Conservation (phyloP, 2,329 filamentous ascomycete genomes). For the Trichoderma guizhouense region DNA sequence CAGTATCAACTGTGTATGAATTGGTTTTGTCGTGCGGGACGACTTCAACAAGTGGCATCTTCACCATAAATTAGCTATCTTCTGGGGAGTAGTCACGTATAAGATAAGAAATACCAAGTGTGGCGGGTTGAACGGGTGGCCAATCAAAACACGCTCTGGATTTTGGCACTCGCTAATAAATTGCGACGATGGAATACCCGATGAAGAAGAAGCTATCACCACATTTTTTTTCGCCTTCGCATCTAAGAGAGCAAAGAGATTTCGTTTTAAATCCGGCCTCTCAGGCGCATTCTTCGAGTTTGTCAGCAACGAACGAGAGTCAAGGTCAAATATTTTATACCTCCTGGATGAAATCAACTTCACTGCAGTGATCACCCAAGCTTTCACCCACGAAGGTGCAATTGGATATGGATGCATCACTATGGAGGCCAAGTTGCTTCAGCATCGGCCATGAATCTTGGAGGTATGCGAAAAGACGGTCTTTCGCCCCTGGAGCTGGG, state of each 20-base stretch:
- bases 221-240: neutral
- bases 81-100: neutral
- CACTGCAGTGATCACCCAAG: neutral
- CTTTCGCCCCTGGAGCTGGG: neutral
- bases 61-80: neutral
- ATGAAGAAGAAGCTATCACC: neutral
- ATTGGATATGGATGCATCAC: neutral
- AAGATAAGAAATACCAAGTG: neutral
- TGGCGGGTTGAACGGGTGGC: neutral
- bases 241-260: neutral
- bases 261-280: neutral
- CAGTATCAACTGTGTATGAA: neutral
- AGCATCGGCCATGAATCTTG: neutral
- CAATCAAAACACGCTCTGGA: neutral
- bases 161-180: neutral
- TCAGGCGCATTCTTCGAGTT: neutral
- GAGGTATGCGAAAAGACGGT: neutral
- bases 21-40: neutral
- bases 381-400: neutral
- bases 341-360: neutral
- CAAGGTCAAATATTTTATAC: neutral
- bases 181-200: neutral
- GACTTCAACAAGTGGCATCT: neutral
- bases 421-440: neutral
- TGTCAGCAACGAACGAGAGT: neutral